Base-by-base conservation (phyloP, 2,329 filamentous ascomycete species). In the Penicillium sp. region DNA sequence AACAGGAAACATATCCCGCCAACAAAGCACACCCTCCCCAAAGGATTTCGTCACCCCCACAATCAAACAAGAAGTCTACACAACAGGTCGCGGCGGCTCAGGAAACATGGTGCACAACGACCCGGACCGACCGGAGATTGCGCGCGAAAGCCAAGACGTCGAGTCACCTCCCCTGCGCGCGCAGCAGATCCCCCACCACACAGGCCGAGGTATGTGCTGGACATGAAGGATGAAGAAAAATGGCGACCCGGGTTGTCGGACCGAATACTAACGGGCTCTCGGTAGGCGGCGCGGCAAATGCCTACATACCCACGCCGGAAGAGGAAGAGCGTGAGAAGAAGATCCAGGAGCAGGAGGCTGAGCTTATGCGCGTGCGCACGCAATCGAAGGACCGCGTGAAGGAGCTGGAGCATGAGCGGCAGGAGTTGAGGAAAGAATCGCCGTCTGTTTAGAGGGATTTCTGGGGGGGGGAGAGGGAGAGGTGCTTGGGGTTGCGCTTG, bases 31-130 rank as follows among this genome's bases (percentile, higher is more conserved):
- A 41, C 66, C 84, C 41, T 74, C 78, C 29, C 77, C 84, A 47
- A 76, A 83, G 60, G 89, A 93, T 67, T 84, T 96, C 59, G 78
- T 87, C 66, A 96, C 91, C 1, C 92, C 92, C 1, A 88, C 84
- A 11, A 84, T 97, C 69, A 96, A 95, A 77, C 83, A 83, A 43
- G 77, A 88, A n/a, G 80, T 90, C 61, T 91, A 93, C 69, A 96
- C 92, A 18, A 97, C 92, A 3, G 92, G 92, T 53, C 89, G 92
- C 47, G 92, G 92, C 52, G 92, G 92, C 57, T 86, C 84, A 4
- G 91, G 91, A 56, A 96, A 96, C 78, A 96, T 96, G 88, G 85
- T 88, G 44, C 86, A 87, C 69, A 84, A 84, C 59, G 87, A 94
- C 64, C 84, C 87, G 3, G 76, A 79, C 39, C 84, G 77, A 59